phyloP scores from a whole-genome alignment of 441 rosid species.

The Viola pubescens region DNA sequence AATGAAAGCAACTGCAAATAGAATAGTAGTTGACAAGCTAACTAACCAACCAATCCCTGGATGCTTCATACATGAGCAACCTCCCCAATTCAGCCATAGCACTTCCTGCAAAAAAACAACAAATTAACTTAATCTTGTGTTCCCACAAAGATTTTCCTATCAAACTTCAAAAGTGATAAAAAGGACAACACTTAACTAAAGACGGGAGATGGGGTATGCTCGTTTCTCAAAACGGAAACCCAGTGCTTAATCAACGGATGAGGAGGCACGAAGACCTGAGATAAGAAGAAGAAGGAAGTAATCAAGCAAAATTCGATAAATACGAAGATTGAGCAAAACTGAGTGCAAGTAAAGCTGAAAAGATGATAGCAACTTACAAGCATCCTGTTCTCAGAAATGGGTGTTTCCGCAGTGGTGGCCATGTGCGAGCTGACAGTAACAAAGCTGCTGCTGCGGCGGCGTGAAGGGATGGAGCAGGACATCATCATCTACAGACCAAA shows the following conservation, averaged over 20 bases:
- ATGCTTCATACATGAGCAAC: conserved; percentile 77
- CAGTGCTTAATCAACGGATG: conserved; percentile 92
- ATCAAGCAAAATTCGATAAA: not conserved
- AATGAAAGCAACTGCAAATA: conserved; percentile 1
- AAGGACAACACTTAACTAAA: conserved; percentile 44
- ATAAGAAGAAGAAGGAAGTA: not conserved
- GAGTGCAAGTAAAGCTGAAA: not conserved
- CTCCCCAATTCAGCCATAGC: conserved; percentile 91
- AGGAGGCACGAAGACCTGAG: conserved; percentile 85
- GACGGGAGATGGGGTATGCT: conserved; percentile 71
- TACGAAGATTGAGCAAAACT: not conserved
- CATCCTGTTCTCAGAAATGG: conserved; percentile 57
- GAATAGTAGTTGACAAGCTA: not conserved
- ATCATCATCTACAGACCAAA: conserved; percentile 27
- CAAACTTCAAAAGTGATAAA: not conserved
- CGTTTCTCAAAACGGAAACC: conserved; percentile 77
- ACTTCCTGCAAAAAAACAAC: conserved; percentile 36
- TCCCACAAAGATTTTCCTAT: not conserved
- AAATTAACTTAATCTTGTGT: not conserved
- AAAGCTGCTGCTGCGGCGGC: conserved; percentile 19
- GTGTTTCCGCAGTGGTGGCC: conserved; percentile 45
- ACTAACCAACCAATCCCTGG: conserved; percentile 89
- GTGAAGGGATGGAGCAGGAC: conserved; percentile 24
- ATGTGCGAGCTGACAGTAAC: conserved; percentile 39
- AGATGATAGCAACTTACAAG: conserved; percentile 34